phyloP scores from a whole-genome alignment of 1,284 basidiomycete genomes.

The Sanghuangporus weigelae region DNA sequence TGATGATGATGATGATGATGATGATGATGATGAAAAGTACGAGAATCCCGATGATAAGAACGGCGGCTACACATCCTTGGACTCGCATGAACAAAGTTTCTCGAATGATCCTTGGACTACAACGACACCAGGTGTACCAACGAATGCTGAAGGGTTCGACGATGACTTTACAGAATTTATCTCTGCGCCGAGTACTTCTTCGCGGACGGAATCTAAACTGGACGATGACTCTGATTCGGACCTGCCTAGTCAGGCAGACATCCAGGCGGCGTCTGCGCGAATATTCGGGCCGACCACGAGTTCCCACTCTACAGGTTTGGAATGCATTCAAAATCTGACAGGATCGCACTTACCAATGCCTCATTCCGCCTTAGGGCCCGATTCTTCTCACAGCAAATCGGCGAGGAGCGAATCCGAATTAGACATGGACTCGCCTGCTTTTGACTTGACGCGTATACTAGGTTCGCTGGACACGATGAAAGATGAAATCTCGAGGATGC shows the following conservation, averaged over 20 bases:
- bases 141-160: slow-evolving; percentile 47
- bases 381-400: slow-evolving; percentile 12
- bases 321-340: background rate
- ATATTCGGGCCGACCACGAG: slow-evolving; percentile 43
- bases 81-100: background rate
- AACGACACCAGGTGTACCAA: background rate
- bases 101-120: slow-evolving; percentile 14
- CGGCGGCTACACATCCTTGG: slow-evolving; percentile 7
- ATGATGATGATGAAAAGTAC: slow-evolving; percentile 20
- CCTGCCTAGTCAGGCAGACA: slow-evolving; percentile 47
- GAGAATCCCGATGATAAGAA: slow-evolving; percentile 19
- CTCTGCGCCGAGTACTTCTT: slow-evolving; percentile 41
- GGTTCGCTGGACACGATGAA: slow-evolving; percentile 63
- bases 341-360: background rate
- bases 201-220: slow-evolving; percentile 9
- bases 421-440: slow-evolving; percentile 38
- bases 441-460: slow-evolving; percentile 63
- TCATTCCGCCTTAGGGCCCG: background rate
- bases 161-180: slow-evolving; percentile 76
- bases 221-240: slow-evolving; percentile 25
- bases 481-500: slow-evolving; percentile 64
- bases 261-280: slow-evolving; percentile 43
- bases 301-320: slow-evolving; percentile 7
- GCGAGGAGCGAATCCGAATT: slow-evolving; percentile 15
- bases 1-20: slow-evolving; percentile 30